Conservation (phyloP, 768 basidiomycete species). For the Pulveroboletus sp. region DNA sequence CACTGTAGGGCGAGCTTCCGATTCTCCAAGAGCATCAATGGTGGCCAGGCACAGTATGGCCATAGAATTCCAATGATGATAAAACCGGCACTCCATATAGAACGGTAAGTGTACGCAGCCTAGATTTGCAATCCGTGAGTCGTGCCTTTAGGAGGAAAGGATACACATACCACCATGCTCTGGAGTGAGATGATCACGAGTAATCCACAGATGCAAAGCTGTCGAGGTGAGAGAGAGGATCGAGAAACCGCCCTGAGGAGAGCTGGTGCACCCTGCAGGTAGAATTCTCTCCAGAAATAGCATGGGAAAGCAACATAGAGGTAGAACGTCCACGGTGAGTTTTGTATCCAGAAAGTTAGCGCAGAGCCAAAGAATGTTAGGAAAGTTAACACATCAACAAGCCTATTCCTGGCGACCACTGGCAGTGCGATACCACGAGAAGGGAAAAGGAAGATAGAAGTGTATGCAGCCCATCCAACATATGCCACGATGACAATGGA, state of each 20-base stretch:
- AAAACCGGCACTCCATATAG: slow-evolving; percentile 71
- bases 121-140: slow-evolving; percentile 24
- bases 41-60: slow-evolving; percentile 57
- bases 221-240: slow-evolving; percentile 23
- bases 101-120: slow-evolving; percentile 70
- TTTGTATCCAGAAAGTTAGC: slow-evolving; percentile 56
- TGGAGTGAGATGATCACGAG: slow-evolving; percentile 48
- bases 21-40: slow-evolving; percentile 25
- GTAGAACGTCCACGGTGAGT: slow-evolving; percentile 70
- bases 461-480: slow-evolving; percentile 73
- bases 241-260: slow-evolving; percentile 10
- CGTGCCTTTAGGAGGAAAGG: background rate
- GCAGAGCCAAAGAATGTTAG: slow-evolving; percentile 38
- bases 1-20: slow-evolving; percentile 38
- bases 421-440: slow-evolving; percentile 27
- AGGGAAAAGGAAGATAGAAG: slow-evolving; percentile 55
- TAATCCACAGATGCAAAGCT: slow-evolving; percentile 23
- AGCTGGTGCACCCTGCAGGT: slow-evolving; percentile 19
- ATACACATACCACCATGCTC: slow-evolving; percentile 67
- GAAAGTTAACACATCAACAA: slow-evolving; percentile 26
- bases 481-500: slow-evolving; percentile 71
- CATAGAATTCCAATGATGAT: slow-evolving; percentile 58
- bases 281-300: slow-evolving; percentile 71
- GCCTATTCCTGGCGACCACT: background rate
- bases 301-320: slow-evolving; percentile 72